Conservation (phyloP, 1,284 basidiomycete genomes). For the Heterobasidion irregulare region DNA sequence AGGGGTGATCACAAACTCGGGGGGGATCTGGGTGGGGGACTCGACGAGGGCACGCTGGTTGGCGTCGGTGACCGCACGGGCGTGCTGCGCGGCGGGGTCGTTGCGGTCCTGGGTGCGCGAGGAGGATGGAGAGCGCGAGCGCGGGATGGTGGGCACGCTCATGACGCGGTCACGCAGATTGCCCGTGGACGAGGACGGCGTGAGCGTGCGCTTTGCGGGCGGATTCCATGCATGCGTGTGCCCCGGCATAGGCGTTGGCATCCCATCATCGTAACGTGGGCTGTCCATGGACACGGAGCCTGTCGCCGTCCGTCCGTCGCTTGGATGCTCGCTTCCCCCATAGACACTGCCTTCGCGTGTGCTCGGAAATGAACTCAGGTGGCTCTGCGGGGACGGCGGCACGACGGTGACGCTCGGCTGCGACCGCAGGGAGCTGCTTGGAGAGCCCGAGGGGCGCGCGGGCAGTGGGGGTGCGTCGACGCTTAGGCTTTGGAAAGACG, state of each 20-base stretch:
- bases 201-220: slow-evolving; percentile 18
- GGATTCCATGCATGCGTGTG: slow-evolving; percentile 15
- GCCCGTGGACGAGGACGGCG: slow-evolving; percentile 28
- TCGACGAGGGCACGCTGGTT: not conserved
- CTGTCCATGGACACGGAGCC: slow-evolving; percentile 5
- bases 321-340: slow-evolving; percentile 8
- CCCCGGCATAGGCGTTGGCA: slow-evolving; percentile 22
- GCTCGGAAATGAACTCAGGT: slow-evolving; percentile 17
- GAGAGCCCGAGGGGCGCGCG: not conserved
- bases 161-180: slow-evolving; percentile 26
- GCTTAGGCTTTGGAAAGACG: not conserved
- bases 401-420: slow-evolving; percentile 44
- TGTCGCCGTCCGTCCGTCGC: slow-evolving; percentile 11
- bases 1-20: slow-evolving; percentile 14
- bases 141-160: slow-evolving; percentile 7
- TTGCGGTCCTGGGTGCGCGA: slow-evolving; percentile 1
- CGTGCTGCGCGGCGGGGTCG: slow-evolving; percentile 7
- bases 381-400: slow-evolving; percentile 42
- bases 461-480: not conserved
- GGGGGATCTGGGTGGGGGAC: not conserved
- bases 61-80: slow-evolving; percentile 9
- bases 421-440: slow-evolving; percentile 13
- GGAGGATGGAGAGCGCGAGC: slow-evolving; percentile 6
- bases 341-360: slow-evolving; percentile 1
- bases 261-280: slow-evolving; percentile 15